Base-by-base conservation (phyloP, 805 yeast species). In the Candida odintsovae region DNA sequence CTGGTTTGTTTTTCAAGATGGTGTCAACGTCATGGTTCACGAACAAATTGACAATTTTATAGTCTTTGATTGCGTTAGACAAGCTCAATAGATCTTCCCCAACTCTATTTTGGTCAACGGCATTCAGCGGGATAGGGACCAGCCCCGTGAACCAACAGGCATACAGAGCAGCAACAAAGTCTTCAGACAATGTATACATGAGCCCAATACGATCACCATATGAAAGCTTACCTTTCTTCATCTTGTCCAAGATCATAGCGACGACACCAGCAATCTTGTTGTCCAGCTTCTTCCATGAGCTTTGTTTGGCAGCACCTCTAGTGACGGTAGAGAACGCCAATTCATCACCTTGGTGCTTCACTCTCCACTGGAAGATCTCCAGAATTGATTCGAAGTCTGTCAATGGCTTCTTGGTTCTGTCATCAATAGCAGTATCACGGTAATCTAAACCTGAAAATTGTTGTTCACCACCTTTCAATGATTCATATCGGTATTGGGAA, bases 71-170 rank as follows among this genome's bases (percentile, higher is more conserved):
- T 0, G 89, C 73, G 9, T 77, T 77, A 10, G 80, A 69, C 44
- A 90, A 75, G 0, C 85, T 82, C 2, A 79, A 76, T 20, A 82
- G 71, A 57, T 92, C 97, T 56, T 87, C 96, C 4, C 77, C 81
- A 9, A 83, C 69, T 45, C 90, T 68, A 38, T 73, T 74, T 12
- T 80, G 70, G 50, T 84, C 89, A 37, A 90, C 66, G 0, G 95
- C 90, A 10, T 81, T 69, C 61, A 89, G 64, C 0, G 95, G 94
- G 15, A 92, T 73, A 1, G 94, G 88, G 3, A 86, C 74, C 5
- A 89, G 59, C 47, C 97, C 96, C 44, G 90, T 77, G 46, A 83
- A 66, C 62, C 92, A 77, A 61, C 98, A 92, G 0, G 99, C 97
- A 64, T 82, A 80, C 1, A 90, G 71, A 2, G 95, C 88, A 25